Evolutionary conservation across 2,329 filamentous ascomycete genomes (phyloP).

Genomic region (Colletotrichum tabaci): DNA sequence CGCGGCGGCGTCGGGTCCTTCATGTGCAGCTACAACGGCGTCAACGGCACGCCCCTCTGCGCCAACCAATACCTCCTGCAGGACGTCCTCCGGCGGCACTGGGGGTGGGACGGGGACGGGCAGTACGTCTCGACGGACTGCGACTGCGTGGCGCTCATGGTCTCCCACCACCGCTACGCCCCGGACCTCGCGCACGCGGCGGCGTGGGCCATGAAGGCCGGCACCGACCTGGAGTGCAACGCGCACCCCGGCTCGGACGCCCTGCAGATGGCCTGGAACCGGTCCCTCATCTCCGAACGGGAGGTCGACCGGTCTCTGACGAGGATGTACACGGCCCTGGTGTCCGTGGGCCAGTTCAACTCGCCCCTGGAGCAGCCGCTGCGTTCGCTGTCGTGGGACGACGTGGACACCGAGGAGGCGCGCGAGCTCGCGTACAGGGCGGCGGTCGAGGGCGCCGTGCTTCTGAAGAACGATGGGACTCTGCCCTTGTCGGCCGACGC

Average conservation of each 20-base stretch:
- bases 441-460: conserved; percentile 61
- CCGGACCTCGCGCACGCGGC: conserved; percentile 51
- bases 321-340: conserved; percentile 68
- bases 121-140: conserved; percentile 78
- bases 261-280: conserved; percentile 47
- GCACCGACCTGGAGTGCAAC: conserved; percentile 52
- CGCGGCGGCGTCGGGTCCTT: conserved; percentile 69
- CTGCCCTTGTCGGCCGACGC: conserved; percentile 59
- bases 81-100: conserved; percentile 75
- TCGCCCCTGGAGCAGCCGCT: conserved; percentile 59
- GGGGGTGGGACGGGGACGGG: conserved; percentile 73
- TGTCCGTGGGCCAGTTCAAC: conserved; percentile 73
- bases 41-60: conserved; percentile 78
- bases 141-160: conserved; percentile 52
- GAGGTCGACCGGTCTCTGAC: conserved; percentile 60
- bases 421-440: conserved; percentile 67
- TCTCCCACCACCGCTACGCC: conserved; percentile 31
- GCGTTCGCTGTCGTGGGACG: conserved; percentile 65
- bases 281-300: conserved; percentile 51
- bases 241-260: conserved; percentile 44
- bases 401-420: conserved; percentile 69
- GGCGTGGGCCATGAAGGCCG: conserved; percentile 52
- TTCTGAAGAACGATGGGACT: conserved; percentile 69
- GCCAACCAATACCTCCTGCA: conserved; percentile 74
- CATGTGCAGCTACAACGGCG: conserved; percentile 75